Evolutionary conservation across 1,284 basidiomycete species (phyloP), one percentile per base, ranked within the genome.

Genomic region (Blastosporella zonata): DNA sequence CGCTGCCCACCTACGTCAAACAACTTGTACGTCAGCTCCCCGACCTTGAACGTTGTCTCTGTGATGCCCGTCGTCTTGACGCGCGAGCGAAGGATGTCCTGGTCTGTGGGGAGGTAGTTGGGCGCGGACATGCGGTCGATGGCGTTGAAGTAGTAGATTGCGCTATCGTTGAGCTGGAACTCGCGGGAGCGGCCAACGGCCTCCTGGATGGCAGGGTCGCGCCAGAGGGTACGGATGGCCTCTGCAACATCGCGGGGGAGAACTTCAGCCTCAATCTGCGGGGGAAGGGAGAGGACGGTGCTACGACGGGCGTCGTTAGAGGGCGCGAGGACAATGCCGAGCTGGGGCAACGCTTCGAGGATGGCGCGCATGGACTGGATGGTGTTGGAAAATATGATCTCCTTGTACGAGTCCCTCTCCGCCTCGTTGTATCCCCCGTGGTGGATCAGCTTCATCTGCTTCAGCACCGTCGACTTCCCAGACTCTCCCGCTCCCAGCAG

Each of bases 141-240:
- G 7, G 7, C 29, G 12, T 6, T 31, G 12, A 31, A 97, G 75
- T 95, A 97, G 78, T 97, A 97, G 39, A 91, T 81, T 1, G 95
- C 95, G 13, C 87, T 91, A 69, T 98, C 95, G 72, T 97, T 97
- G 52, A 99, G 79, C 71, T 99, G 95, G 76, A 96, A 93, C 72
- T 98, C 95, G 50, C 93, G 82, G 33, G 88, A 85, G 46, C 93
- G 80, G 35, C 79, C 74, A 37, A 95, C 95, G 37, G 93, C 92
- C 56, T 91, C 84, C 61, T 81, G 82, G 37, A 98, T 88, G 37
- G 88, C 91, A 2, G 77, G 71, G 62, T 98, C 96, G n/a, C 75
- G 74, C 96, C 95, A 99, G 34, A 99, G 78, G 1, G 81, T 81
- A 12, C 82, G 80, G 46, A 97, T 77, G 28, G 94, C 88, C 51